Percentiles rank a stretch among this genome's conserved stretches.
phyloP scores from a whole-genome alignment of 169 alveolate species.

The Neospora caninum region DNA sequence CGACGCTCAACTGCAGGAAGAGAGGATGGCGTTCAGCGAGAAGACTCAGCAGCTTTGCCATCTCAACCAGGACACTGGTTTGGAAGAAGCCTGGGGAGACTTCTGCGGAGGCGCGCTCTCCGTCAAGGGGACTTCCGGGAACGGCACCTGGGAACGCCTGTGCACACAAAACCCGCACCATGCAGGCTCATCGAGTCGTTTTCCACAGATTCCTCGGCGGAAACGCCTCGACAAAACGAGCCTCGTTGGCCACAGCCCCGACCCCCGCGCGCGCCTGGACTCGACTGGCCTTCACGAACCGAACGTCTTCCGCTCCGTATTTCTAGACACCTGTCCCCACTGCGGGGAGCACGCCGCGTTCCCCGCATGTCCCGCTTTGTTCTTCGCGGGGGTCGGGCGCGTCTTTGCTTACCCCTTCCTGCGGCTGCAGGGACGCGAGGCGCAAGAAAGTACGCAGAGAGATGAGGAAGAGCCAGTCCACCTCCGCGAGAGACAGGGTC shows the following conservation, averaged over 20 bases:
- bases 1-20: conserved; percentile 1
- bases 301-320: too few relatives aligned
- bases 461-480: conserved; percentile 20
- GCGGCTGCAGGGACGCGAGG: not conserved
- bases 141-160: not conserved
- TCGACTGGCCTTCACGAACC: too few relatives aligned
- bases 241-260: too few relatives aligned
- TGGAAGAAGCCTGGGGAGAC: not conserved
- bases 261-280: too few relatives aligned
- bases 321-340: too few relatives aligned
- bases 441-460: not conserved
- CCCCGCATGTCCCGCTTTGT: too few relatives aligned
- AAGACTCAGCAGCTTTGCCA: not conserved
- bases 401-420: not conserved
- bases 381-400: too few relatives aligned
- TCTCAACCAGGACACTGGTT: not conserved
- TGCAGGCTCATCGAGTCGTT: not conserved
- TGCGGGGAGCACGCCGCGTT: too few relatives aligned
- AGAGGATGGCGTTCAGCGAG: conserved; percentile 3
- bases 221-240: too few relatives aligned
- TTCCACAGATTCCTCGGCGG: too few relatives aligned
- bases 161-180: not conserved
- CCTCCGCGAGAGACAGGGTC: not conserved
- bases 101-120: not conserved
- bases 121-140: not conserved